A percentile compares a stretch with the other conserved stretches of the same genome.
Conservation (phyloP, 2,329 filamentous ascomycete species). For the Trichoderma koningii region DNA sequence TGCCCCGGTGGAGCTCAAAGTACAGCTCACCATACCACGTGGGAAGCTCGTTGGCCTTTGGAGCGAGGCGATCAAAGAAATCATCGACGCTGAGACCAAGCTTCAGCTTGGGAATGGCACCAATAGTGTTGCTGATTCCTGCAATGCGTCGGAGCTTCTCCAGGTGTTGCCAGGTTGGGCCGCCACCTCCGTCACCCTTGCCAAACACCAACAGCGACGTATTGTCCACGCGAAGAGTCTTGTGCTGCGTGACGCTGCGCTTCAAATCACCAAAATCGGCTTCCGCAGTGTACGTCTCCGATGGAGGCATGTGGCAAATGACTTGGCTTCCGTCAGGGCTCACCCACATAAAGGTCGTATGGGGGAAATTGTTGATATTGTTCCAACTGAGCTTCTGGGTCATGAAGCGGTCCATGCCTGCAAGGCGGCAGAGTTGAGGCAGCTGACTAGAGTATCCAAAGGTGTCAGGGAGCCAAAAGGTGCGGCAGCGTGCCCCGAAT, state of each 20-base stretch:
- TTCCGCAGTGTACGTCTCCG: slow-evolving; percentile 92
- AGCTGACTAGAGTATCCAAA: slow-evolving; percentile 97
- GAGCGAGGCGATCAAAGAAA: slow-evolving; percentile 84
- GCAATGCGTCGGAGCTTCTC: slow-evolving; percentile 93
- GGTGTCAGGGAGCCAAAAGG: slow-evolving; percentile 97
- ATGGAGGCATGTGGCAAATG: slow-evolving; percentile 94
- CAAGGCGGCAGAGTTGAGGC: slow-evolving; percentile 86
- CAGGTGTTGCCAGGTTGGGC: slow-evolving; percentile 88
- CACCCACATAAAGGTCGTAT: slow-evolving; percentile 99
- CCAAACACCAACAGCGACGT: slow-evolving; percentile 92
- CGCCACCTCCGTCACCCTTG: slow-evolving; percentile 94
- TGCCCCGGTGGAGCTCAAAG: slow-evolving; percentile 95
- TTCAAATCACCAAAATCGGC: slow-evolving; percentile 94
- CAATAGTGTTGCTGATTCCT: slow-evolving; percentile 84
- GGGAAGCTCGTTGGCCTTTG: slow-evolving; percentile 75
- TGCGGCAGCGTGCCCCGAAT: slow-evolving; percentile 84
- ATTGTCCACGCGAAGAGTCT: slow-evolving; percentile 90
- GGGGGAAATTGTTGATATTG: slow-evolving; percentile 98
- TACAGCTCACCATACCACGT: slow-evolving; percentile 99
- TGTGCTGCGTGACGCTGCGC: slow-evolving; percentile 87
- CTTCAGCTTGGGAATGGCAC: slow-evolving; percentile 77
- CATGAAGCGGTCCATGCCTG: slow-evolving; percentile 96
- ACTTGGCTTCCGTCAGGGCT: slow-evolving; percentile 94
- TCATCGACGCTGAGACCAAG: slow-evolving; percentile 90
- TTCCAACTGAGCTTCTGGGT: slow-evolving; percentile 99